Evolutionary conservation across 495 filamentous ascomycete species (phyloP), one percentile per base, ranked within the genome.

Genomic region (Neurospora cerealis): DNA sequence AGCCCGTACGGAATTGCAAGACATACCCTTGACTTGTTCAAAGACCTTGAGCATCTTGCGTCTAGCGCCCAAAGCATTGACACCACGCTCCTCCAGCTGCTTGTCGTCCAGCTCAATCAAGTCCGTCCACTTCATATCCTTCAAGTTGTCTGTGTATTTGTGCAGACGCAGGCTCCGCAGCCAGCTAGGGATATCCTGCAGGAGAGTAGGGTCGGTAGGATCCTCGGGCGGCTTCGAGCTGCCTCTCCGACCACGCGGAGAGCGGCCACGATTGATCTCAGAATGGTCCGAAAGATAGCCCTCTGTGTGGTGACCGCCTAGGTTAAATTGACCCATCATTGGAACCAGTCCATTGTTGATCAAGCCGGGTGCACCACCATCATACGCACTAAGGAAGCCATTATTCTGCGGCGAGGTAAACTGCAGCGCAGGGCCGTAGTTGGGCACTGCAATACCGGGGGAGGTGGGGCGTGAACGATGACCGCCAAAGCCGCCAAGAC

Each of bases 41-140:
- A 98, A 98, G 37, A 97, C 96, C 89, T 99, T 99, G 66, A 99
- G 85, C 94, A 99, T 97, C 87, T 99, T 99, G 83, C 94, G 93
- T 73, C 96, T 87, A 24, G 96, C 96, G 76, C 96, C 96, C 74
- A 98, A 87, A 60, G 96, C 96, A 81, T 97, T 98, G 40, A 99
- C 96, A 69, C 96, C 96, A 71, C 93, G 90, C 13, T 94, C 92
- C 82, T 98, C 95, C 77, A 99, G 85, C 72, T 93, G 94, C 82
- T 94, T 95, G 79, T 99, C 96, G 80, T 97, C 93, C 73, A 99
- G 86, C 81, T 94, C 92, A 75, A 99, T 84, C 77, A 99, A 79
- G 19, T 99, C 95, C n/a, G 89, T 92, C 96, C 96, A 99, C 76
- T 95, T 93, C 82, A 98, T 87, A 80, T 97, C 94, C 83, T 98